These are phyloP conservation scores for Steccherinum ochraceum DNA, from an alignment of 768 basidiomycete species.

Conservation along the genomic window DNA sequence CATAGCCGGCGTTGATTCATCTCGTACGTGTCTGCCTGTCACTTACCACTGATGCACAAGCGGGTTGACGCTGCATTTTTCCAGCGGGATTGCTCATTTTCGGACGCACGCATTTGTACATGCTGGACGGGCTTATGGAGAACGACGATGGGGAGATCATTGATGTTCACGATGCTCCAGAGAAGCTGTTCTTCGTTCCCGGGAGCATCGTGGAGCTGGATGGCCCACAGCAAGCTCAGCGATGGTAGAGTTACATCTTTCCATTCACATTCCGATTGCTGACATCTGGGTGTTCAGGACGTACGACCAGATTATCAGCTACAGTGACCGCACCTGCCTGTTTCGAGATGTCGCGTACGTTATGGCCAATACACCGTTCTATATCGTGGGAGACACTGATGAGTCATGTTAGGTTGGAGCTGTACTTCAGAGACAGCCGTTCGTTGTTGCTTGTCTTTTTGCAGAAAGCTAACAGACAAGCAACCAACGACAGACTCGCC, in stretches of 20 bases:
- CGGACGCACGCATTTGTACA: constrained; percentile 79
- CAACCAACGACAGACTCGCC: constrained; percentile 48
- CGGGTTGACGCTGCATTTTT: neutral
- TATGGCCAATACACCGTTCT: neutral
- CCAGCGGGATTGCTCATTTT: constrained; percentile 84
- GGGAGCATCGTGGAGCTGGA: constrained; percentile 79
- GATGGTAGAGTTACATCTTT: constrained; percentile 65
- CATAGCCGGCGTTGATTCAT: constrained; percentile 87
- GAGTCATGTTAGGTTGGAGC: constrained; percentile 54
- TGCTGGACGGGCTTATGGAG: constrained; percentile 86
- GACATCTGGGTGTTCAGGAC: constrained; percentile 40
- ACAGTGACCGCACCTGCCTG: constrained; percentile 77
- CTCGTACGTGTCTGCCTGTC: constrained; percentile 50
- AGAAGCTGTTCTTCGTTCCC: constrained; percentile 74
- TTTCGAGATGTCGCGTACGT: constrained; percentile 90
- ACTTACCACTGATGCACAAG: neutral
- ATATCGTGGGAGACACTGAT: neutral
- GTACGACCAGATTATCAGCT: constrained; percentile 71
- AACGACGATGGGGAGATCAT: constrained; percentile 85
- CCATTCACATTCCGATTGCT: neutral
- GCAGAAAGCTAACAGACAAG: constrained; percentile 57
- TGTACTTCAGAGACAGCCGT: constrained; percentile 90
- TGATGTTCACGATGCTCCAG: constrained; percentile 80
- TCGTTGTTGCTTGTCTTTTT: constrained; percentile 82
- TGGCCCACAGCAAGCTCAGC: constrained; percentile 71